phyloP scores from a whole-genome alignment of 768 basidiomycete genomes.

The Tricholoma furcatifolium region DNA sequence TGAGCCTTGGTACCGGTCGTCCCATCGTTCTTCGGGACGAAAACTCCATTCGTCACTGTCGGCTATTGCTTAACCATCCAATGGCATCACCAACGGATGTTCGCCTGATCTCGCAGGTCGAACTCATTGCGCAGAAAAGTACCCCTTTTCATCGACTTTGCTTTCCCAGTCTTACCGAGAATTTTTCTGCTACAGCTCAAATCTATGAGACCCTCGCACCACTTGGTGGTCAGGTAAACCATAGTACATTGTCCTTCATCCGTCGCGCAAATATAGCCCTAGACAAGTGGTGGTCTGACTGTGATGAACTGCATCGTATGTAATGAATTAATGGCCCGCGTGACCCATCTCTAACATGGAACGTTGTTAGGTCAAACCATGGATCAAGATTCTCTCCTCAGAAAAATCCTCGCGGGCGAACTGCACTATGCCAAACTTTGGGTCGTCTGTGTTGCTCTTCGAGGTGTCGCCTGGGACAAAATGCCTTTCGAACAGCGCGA shows the following conservation, averaged over 20 bases:
- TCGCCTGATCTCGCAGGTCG: slow-evolving; percentile 82
- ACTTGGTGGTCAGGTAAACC: slow-evolving; percentile 82
- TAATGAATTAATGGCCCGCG: slow-evolving; percentile 4
- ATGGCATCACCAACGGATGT: slow-evolving; percentile 92
- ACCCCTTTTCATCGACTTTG: slow-evolving; percentile 19
- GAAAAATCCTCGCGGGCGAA: slow-evolving; percentile 87
- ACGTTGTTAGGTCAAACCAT: slow-evolving; percentile 59
- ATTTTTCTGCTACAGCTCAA: slow-evolving; percentile 55
- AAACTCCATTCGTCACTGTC: slow-evolving; percentile 80
- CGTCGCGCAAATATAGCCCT: slow-evolving; percentile 83
- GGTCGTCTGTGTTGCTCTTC: slow-evolving; percentile 89
- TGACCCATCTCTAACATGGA: slow-evolving; percentile 10
- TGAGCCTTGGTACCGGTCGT: slow-evolving; percentile 89
- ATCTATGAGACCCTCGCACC: slow-evolving; percentile 90
- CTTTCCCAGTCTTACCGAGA: neutral
- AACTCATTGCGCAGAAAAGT: slow-evolving; percentile 92
- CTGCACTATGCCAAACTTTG: slow-evolving; percentile 92
- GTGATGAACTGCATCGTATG: slow-evolving; percentile 80
- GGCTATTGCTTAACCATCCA: slow-evolving; percentile 76
- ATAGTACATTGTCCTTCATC: slow-evolving; percentile 83
- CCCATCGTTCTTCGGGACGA: slow-evolving; percentile 91
- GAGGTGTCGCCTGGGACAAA: slow-evolving; percentile 94
- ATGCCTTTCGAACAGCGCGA: slow-evolving; percentile 95
- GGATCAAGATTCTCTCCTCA: slow-evolving; percentile 82
- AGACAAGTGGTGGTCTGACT: slow-evolving; percentile 90